Base-by-base conservation (phyloP, 2,329 filamentous ascomycete species). In the Aspergillus terreus region DNA sequence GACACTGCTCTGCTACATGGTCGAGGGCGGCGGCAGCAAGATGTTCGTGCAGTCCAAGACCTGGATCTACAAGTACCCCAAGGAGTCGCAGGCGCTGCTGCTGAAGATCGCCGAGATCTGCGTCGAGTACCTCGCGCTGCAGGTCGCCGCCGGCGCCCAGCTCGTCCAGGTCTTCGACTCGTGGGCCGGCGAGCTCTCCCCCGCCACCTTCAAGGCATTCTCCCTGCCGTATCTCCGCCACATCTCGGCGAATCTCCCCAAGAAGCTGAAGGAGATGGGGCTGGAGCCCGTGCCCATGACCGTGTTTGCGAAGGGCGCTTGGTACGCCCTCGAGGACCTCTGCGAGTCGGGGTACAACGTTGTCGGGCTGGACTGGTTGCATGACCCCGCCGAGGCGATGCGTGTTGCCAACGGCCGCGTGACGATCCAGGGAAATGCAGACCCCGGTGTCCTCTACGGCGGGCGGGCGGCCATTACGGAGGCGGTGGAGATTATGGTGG, bases 1-100 rank as follows among this genome's bases (percentile, higher is more conserved):
- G 90, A 99, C 94, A 2, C 74, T 99, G 53, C 82, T 99, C 66
- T 96, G 92, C 77, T 99, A 99, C 77, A 99, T 99, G 94, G 90
- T 97, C 15, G 94, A 99, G 74, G 94, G 94, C 14, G 94, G 94
- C 44, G 94, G 94, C 41, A 95, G 88, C 61, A 97, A 97, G 78
- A 79, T 97, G 67, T 97, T 97, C 76, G 85, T 89, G 54, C 86
- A 96, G 74, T 87, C 84, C 65, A 99, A 99, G 81, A 95, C 88
- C 23, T 99, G 94, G 94, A 85, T 97, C 54, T 99, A 92, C 79
- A 90, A 84, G 72, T 90, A 96, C 65, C 82, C 88, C 0, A 79
- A 88, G 57, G 90, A 88, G 69, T 85, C 86, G 55, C 91, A 94
- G 76, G 83, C 80, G 55, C 74, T 99, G 58, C 76, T 99, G 58